Percentiles rank a stretch among this genome's conserved stretches.
phyloP scores from a whole-genome alignment of 208 protist genomes.

The Leishmania guyanensis region DNA sequence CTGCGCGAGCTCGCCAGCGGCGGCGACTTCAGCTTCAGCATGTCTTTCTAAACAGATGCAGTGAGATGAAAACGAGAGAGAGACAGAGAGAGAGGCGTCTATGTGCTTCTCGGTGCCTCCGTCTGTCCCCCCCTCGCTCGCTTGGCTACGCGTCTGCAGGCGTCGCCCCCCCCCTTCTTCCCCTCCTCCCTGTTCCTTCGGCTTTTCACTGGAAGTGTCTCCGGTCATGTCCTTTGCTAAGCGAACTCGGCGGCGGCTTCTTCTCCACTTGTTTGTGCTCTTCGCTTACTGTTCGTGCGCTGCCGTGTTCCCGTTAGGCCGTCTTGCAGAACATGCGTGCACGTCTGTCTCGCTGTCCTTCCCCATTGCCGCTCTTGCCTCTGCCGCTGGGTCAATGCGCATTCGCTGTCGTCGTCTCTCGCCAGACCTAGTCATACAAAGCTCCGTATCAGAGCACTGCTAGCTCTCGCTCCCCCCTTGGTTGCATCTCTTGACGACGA shows the following conservation, averaged over 20 bases:
- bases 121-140: neutral
- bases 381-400: too few relatives aligned
- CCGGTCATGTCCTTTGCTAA: neutral
- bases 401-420: too few relatives aligned
- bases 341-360: neutral
- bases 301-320: neutral
- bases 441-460: too few relatives aligned
- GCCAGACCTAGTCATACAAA: too few relatives aligned
- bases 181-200: neutral
- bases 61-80: neutral
- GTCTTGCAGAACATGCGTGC: neutral
- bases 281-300: neutral
- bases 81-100: neutral
- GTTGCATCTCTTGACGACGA: neutral
- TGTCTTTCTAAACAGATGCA: conserved; percentile 27
- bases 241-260: neutral
- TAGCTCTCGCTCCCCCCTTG: neutral
- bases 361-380: neutral
- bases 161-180: neutral
- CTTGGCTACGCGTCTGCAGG: neutral
- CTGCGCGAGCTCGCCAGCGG: conserved; percentile 57
- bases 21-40: conserved; percentile 40
- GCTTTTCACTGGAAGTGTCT: neutral
- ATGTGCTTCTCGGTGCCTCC: neutral
- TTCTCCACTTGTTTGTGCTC: neutral